Conservation (phyloP, 1,284 basidiomycete species). For the Exsudoporus floridanus region DNA sequence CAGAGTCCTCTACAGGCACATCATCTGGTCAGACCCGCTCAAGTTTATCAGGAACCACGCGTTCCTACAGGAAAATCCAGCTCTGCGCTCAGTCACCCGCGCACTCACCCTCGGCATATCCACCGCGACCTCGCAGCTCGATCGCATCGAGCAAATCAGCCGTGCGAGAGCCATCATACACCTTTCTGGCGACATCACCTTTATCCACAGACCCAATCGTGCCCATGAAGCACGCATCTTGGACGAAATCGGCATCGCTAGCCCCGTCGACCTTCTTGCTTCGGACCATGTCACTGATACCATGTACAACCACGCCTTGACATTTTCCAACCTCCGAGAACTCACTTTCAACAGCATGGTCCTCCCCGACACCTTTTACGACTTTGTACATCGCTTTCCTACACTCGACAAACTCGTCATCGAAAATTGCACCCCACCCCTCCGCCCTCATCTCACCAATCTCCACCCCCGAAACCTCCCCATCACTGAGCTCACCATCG, state of each 20-base stretch:
- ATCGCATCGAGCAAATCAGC: constrained; percentile 30
- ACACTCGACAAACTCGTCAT: constrained; percentile 36
- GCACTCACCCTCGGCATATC: constrained; percentile 32
- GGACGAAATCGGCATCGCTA: constrained; percentile 24
- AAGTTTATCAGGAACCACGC: constrained; percentile 24
- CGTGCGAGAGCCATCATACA: constrained; percentile 26
- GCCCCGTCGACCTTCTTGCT: constrained; percentile 30
- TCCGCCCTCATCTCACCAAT: constrained; percentile 12
- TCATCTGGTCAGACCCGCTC: constrained; percentile 37
- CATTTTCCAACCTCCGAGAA: constrained; percentile 36
- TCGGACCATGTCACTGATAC: constrained; percentile 24
- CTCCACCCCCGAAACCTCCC: constrained; percentile 36
- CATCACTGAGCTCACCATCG: constrained; percentile 39
- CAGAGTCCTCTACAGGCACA: constrained; percentile 38
- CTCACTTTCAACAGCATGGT: constrained; percentile 37
- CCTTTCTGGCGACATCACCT: constrained; percentile 16
- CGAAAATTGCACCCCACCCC: constrained; percentile 37
- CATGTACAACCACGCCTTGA: constrained; percentile 31
- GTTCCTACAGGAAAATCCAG: constrained; percentile 10
- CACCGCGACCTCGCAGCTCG: constrained; percentile 15
- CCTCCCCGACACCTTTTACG: constrained; percentile 36
- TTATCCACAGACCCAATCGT: constrained; percentile 16
- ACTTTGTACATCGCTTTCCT: constrained; percentile 36
- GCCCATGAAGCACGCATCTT: constrained; percentile 28
- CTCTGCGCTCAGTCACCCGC: constrained; percentile 15